Conservation (phyloP, 2,329 filamentous ascomycete species). For the Neopestalotiopsis sp. region DNA sequence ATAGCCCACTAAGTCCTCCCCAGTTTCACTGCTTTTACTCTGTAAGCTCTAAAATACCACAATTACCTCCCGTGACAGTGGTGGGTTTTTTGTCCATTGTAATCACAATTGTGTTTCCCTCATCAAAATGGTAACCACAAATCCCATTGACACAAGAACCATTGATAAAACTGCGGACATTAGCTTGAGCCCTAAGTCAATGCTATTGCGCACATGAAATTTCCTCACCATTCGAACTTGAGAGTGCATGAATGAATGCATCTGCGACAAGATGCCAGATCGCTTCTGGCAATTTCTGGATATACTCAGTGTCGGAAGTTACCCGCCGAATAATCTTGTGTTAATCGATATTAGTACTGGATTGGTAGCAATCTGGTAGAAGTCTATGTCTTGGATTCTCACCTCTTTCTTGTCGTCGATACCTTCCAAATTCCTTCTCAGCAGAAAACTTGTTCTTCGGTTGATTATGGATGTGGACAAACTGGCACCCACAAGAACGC, state of each 20-base stretch:
- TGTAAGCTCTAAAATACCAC: not conserved
- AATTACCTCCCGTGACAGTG: not conserved
- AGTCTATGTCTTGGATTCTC: not conserved
- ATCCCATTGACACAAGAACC: not conserved
- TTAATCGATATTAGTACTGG: too few species aligned
- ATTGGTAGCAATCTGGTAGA: too few species aligned
- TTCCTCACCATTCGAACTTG: slow-evolving; percentile 1
- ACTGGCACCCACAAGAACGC: not conserved
- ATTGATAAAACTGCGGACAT: not conserved
- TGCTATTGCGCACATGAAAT: not conserved
- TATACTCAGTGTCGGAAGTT: not conserved
- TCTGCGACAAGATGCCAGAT: not conserved
- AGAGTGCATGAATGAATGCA: not conserved
- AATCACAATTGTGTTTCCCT: not conserved
- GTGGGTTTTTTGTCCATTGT: not conserved
- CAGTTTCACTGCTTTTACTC: too few species aligned
- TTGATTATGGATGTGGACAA: not conserved
- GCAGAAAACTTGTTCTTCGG: not conserved
- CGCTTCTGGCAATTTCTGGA: slow-evolving; percentile 3
- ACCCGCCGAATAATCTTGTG: not conserved
- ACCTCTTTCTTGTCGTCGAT: not conserved
- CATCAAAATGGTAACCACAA: not conserved
- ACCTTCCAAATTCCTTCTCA: not conserved
- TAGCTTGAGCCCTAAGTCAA: not conserved
- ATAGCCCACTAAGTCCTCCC: too few species aligned